phyloP scores from a whole-genome alignment of 2,329 filamentous ascomycete species.

The Curvularia verruculosa region DNA sequence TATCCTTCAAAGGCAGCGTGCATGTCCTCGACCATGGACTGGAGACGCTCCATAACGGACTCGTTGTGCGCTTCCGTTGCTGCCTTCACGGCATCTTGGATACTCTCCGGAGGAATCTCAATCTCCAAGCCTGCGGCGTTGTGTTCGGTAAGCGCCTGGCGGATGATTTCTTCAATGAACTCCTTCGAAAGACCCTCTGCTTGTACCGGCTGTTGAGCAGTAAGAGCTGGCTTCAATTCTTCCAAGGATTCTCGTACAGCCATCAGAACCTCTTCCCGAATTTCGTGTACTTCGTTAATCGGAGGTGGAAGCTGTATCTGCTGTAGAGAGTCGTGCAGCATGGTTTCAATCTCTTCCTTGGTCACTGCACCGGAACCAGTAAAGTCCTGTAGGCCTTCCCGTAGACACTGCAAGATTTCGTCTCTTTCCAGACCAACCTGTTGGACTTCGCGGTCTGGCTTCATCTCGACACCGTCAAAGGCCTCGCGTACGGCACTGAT shows the following conservation, averaged over 20 bases:
- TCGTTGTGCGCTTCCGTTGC: slow-evolving; percentile 63
- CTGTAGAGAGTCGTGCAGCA: slow-evolving; percentile 84
- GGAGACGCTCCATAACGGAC: slow-evolving; percentile 65
- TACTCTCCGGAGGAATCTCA: slow-evolving; percentile 57
- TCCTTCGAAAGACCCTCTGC: slow-evolving; percentile 58
- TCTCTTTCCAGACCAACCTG: slow-evolving; percentile 90
- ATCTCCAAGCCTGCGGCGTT: slow-evolving; percentile 51
- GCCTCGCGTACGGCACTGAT: slow-evolving; percentile 86
- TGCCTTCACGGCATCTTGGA: slow-evolving; percentile 64
- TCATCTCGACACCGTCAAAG: slow-evolving; percentile 79
- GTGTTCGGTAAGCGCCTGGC: slow-evolving; percentile 61
- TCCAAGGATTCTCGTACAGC: slow-evolving; percentile 87
- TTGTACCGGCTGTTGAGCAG: slow-evolving; percentile 47
- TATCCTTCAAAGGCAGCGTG: slow-evolving; percentile 76
- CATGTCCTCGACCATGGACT: slow-evolving; percentile 65
- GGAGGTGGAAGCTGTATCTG: slow-evolving; percentile 77
- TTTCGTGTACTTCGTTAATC: slow-evolving; percentile 70
- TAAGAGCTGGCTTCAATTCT: slow-evolving; percentile 67
- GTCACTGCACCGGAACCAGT: slow-evolving; percentile 66
- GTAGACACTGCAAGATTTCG: slow-evolving; percentile 84
- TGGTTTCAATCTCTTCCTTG: slow-evolving; percentile 82
- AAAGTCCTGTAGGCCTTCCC: slow-evolving; percentile 83
- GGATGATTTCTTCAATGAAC: slow-evolving; percentile 63
- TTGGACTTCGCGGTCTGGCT: slow-evolving; percentile 88
- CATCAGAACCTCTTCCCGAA: slow-evolving; percentile 81